These are phyloP conservation scores for Aspergillus sparsus DNA, from an alignment of 495 filamentous ascomycete genomes.

Conservation along the genomic window DNA sequence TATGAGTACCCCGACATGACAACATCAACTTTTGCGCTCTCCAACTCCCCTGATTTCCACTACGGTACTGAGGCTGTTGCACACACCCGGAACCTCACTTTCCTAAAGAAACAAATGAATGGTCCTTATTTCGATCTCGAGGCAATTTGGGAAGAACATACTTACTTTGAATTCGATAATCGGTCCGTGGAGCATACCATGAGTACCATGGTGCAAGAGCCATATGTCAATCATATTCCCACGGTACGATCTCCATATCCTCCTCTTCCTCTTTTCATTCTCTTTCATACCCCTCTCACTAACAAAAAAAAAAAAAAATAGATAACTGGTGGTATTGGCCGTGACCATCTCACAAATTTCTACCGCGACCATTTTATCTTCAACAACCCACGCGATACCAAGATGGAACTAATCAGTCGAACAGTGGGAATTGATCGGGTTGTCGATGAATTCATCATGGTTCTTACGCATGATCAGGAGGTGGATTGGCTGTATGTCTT, in stretches of 20 bases:
- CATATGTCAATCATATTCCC: conserved; percentile 61
- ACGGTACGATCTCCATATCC: conserved; percentile 36
- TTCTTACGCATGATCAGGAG: conserved; percentile 64
- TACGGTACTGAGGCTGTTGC: conserved; percentile 6
- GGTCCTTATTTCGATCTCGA: conserved; percentile 60
- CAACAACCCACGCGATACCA: conserved; percentile 63
- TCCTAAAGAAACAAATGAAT: conserved; percentile 35
- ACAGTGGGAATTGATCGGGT: conserved; percentile 62
- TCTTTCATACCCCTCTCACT: background rate
- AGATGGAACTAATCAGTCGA: conserved; percentile 68
- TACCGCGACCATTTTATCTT: conserved; percentile 76
- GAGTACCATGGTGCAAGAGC: conserved; percentile 56
- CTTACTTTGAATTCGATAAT: conserved; percentile 40
- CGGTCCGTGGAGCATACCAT: conserved; percentile 49
- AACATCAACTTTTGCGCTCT: background rate
- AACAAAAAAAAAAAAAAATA: conserved; percentile 11
- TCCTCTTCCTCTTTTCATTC: background rate
- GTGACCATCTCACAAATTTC: conserved; percentile 61
- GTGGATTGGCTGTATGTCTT: conserved; percentile 66
- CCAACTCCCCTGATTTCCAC: background rate
- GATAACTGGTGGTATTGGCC: conserved; percentile 72
- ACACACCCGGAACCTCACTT: conserved; percentile 36
- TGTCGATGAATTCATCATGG: conserved; percentile 57
- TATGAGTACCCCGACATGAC: background rate
- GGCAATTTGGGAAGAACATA: conserved; percentile 60